Evolutionary conservation across 768 basidiomycete species (phyloP).

Genomic region (Cystofilobasidium macerans): DNA sequence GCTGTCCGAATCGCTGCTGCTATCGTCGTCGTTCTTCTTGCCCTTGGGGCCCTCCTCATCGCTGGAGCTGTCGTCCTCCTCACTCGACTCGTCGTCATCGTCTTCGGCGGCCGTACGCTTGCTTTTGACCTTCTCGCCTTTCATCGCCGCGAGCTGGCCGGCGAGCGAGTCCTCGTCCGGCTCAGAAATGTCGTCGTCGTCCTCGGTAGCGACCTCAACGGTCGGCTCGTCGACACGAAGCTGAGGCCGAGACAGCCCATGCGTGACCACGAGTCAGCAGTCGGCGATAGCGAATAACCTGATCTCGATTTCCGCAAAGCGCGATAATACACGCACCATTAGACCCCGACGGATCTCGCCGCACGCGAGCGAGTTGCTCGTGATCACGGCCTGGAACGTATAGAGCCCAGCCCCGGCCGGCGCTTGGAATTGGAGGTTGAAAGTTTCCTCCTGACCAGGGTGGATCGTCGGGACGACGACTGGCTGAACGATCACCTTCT

Average conservation of each 20-base stretch:
- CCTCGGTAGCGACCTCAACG: constrained; percentile 44
- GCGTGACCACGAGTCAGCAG: too few species aligned
- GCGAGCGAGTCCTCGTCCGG: constrained; percentile 93
- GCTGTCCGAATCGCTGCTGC: constrained; percentile 22
- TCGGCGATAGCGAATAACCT: too few species aligned
- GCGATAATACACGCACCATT: constrained; percentile 46
- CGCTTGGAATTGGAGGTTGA: constrained; percentile 90
- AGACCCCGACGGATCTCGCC: constrained; percentile 63
- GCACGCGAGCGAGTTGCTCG: constrained; percentile 81
- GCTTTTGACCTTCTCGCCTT: constrained; percentile 74
- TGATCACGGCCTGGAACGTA: constrained; percentile 74
- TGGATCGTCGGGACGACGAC: constrained; percentile 42
- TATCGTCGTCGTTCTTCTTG: constrained; percentile 19
- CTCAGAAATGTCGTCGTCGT: constrained; percentile 90
- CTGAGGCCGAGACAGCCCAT: too few species aligned
- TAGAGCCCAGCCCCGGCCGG: constrained; percentile 72
- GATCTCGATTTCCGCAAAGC: too few species aligned
- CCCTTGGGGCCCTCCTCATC: constrained; percentile 34
- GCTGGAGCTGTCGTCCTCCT: constrained; percentile 45
- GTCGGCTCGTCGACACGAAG: constrained; percentile 71
- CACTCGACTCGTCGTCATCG: constrained; percentile 47
- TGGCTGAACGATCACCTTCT: constrained; percentile 77
- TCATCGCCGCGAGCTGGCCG: constrained; percentile 96
- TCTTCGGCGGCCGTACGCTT: constrained; percentile 48
- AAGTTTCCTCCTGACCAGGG: constrained; percentile 39